phyloP scores from a whole-genome alignment of 768 basidiomycete species.

The Russula sp. region DNA sequence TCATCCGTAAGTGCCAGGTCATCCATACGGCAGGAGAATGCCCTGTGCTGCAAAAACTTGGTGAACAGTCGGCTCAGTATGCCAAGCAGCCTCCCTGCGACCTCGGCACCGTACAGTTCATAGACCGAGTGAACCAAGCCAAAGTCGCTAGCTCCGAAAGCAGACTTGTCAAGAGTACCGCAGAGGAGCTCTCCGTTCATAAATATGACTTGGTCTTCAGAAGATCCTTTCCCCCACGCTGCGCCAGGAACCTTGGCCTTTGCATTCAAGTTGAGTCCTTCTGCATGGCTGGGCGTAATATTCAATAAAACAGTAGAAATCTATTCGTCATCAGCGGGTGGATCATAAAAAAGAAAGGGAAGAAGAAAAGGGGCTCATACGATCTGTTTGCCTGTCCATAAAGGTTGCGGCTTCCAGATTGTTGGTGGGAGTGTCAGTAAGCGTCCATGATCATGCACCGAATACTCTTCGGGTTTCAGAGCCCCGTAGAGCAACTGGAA shows the following conservation, averaged over 20 bases:
- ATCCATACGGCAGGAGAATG: constrained; percentile 98
- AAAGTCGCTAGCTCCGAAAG: constrained; percentile 93
- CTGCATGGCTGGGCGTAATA: constrained; percentile 71
- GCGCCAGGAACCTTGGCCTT: constrained; percentile 86
- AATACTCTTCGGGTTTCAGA: constrained; percentile 80
- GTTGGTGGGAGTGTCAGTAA: constrained; percentile 83
- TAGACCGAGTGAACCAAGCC: constrained; percentile 96
- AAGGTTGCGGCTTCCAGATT: constrained; percentile 82
- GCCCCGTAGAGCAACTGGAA: constrained; percentile 95
- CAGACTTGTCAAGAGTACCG: constrained; percentile 94
- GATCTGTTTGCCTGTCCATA: constrained; percentile 99
- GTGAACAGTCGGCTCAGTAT: constrained; percentile 93
- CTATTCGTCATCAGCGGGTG: constrained; percentile 35
- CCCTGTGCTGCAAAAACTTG: constrained; percentile 93
- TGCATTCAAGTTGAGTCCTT: constrained; percentile 79
- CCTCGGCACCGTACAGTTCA: constrained; percentile 87
- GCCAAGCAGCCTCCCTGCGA: constrained; percentile 87
- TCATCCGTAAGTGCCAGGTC: constrained; percentile 85
- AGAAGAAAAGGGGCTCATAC: constrained; percentile 40
- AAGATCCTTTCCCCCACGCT: constrained; percentile 75
- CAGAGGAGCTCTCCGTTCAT: constrained; percentile 90
- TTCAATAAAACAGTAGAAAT: constrained; percentile 93
- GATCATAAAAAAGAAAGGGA: neutral
- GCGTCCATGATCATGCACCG: constrained; percentile 46
- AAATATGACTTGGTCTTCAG: constrained; percentile 83